These are phyloP conservation scores for Podila minutissima DNA, from an alignment of 192 early-diverging fungal genomes.

Conservation along the genomic window DNA sequence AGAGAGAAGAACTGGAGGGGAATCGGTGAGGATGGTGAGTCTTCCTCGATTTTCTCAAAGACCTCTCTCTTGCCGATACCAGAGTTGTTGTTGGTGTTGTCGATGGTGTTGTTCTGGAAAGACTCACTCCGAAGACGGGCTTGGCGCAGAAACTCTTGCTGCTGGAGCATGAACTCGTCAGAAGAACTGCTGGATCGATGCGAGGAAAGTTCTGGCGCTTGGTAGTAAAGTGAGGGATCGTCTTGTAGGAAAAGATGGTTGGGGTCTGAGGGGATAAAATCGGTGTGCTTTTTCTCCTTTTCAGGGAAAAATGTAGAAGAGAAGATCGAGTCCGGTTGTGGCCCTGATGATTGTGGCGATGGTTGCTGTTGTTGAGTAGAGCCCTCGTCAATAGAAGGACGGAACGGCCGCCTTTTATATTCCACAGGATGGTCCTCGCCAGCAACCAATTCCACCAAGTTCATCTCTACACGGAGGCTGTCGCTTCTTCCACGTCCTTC, in stretches of 20 bases:
- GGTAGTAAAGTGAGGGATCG: background rate
- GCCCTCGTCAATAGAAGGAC: no score
- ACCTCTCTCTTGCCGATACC: background rate
- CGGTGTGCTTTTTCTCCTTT: background rate
- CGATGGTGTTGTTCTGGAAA: background rate
- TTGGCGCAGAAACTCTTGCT: slow-evolving; percentile 36
- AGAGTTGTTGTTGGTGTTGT: background rate
- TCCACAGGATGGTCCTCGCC: no score
- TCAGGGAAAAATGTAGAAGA: no score
- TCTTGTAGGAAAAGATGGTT: background rate
- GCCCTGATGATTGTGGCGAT: no score
- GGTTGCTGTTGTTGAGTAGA: no score
- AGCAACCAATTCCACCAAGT: no score
- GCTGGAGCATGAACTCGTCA: slow-evolving; percentile 24
- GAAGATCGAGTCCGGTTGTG: no score
- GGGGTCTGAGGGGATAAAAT: background rate
- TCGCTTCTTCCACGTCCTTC: no score
- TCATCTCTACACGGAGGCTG: no score
- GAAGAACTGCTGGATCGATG: slow-evolving; percentile 32
- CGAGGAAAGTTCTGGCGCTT: background rate
- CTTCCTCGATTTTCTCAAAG: background rate
- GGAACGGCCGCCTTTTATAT: no score
- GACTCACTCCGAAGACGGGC: slow-evolving; percentile 24
- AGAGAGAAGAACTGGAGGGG: background rate
- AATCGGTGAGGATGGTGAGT: background rate